Evolutionary conservation across 140 eudicot genomes (phyloP).

Genomic region (Cichorium intybus): DNA sequence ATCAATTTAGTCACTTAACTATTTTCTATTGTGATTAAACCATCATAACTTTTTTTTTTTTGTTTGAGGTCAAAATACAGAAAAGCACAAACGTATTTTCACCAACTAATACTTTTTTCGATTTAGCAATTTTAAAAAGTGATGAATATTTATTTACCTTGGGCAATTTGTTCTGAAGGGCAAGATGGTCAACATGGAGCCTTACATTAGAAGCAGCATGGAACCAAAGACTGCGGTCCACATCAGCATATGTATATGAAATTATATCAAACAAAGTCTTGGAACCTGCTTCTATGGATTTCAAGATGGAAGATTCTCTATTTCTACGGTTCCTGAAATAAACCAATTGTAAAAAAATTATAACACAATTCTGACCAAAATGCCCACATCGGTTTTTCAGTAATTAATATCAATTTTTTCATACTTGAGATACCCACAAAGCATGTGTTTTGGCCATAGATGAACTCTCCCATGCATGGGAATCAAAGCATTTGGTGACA

Average conservation of each 20-base stretch:
- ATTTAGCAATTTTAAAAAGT: not conserved
- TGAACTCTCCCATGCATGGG: constrained; percentile 95
- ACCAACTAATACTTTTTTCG: too few relatives aligned
- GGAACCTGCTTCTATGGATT: constrained; percentile 75
- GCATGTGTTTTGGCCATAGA: constrained; percentile 96
- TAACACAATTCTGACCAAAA: constrained; percentile 3
- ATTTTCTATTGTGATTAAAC: too few relatives aligned
- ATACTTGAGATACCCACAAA: constrained; percentile 92
- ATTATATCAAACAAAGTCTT: constrained; percentile 77
- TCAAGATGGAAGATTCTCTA: constrained; percentile 77
- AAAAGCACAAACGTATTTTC: too few relatives aligned
- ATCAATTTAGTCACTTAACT: too few relatives aligned
- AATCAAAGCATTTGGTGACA: constrained; percentile 74
- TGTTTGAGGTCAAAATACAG: too few relatives aligned
- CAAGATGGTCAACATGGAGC: constrained; percentile 92
- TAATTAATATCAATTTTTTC: constrained; percentile 16
- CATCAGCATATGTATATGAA: constrained; percentile 78
- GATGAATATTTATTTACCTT: constrained; percentile 55
- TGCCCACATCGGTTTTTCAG: not conserved
- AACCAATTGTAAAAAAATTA: constrained; percentile 1
- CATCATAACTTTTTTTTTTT: too few relatives aligned
- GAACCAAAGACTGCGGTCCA: constrained; percentile 76
- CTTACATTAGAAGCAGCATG: constrained; percentile 85
- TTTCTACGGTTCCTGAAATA: constrained; percentile 77
- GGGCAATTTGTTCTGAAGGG: constrained; percentile 67